phyloP scores from a whole-genome alignment of 2,329 filamentous ascomycete species.

The Colletotrichum scovillei region DNA sequence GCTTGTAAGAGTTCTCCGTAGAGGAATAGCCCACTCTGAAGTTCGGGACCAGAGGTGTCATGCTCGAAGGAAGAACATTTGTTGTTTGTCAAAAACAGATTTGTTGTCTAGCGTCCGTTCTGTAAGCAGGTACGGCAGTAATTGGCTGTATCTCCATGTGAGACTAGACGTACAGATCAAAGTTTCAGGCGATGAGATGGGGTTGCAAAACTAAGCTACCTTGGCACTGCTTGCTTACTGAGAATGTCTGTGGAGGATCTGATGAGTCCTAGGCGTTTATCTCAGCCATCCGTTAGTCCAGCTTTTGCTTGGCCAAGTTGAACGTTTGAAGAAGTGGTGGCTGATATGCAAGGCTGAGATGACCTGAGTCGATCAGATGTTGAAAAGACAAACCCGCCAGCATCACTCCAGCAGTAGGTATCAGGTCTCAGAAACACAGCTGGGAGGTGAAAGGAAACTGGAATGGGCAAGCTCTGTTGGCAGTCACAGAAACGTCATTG shows the following conservation, averaged over 20 bases:
- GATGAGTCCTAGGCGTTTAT: neutral
- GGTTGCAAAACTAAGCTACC: neutral
- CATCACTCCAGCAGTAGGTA: neutral
- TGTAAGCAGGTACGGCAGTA: too few relatives aligned
- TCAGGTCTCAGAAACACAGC: neutral
- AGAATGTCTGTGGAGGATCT: neutral
- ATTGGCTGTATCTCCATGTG: neutral
- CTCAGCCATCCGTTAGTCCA: neutral
- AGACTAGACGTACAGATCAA: neutral
- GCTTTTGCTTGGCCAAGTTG: neutral
- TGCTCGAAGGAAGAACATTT: neutral
- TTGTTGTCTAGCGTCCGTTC: neutral
- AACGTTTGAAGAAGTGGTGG: neutral
- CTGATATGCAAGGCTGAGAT: neutral
- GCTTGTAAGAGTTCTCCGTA: neutral
- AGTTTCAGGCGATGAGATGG: neutral
- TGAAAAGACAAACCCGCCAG: neutral
- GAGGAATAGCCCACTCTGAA: neutral
- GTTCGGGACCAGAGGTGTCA: neutral
- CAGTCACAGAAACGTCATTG: conserved; percentile 35
- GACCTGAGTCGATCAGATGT: neutral
- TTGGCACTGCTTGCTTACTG: neutral
- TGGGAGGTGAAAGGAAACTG: neutral
- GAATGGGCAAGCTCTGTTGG: conserved; percentile 13
- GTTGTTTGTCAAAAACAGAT: neutral